A percentile compares a stretch with the other conserved stretches of the same genome.
phyloP scores from a whole-genome alignment of 164 flowering plant species.

The Chimonanthus salicifolius region DNA sequence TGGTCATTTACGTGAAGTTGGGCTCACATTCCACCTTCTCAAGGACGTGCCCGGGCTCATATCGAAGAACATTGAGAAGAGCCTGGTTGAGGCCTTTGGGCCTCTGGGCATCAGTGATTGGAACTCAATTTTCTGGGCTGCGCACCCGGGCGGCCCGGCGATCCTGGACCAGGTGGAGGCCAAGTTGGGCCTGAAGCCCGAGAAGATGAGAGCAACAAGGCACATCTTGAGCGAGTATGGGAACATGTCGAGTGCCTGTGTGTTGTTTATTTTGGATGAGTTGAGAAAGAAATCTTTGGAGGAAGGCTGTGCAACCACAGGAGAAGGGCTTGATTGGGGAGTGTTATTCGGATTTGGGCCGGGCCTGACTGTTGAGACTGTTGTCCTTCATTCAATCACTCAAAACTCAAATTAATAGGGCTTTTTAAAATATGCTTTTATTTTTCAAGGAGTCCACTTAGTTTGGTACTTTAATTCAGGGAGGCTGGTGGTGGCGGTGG shows the following conservation, averaged over 20 bases:
- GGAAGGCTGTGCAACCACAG: constrained; percentile 13
- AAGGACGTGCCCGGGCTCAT: constrained; percentile 14
- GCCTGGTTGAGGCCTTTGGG: constrained; percentile 6
- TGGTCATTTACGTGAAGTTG: constrained; percentile 13
- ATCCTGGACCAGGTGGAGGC: constrained; percentile 13
- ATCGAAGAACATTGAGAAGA: constrained; percentile 15
- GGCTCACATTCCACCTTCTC: constrained; percentile 9
- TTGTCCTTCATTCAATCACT: constrained; percentile 6
- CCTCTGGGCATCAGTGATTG: constrained; percentile 15
- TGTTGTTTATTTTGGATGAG: constrained; percentile 14
- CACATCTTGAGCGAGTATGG: constrained; percentile 13
- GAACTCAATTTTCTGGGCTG: constrained; percentile 14
- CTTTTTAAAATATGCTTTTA: no score
- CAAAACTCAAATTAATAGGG: no score
- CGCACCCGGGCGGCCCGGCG: constrained; percentile 15
- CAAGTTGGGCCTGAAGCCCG: constrained; percentile 7
- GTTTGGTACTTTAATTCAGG: no score
- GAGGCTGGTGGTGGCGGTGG: no score
- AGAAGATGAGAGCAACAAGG: constrained; percentile 12
- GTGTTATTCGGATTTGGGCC: constrained; percentile 19
- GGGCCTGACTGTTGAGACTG: constrained; percentile 16
- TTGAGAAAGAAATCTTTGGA: constrained; percentile 12
- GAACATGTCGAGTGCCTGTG: constrained; percentile 18
- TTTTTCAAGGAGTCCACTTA: no score
- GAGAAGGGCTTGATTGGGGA: constrained; percentile 17